These are phyloP conservation scores for Zygosaccharomyces pseudobailii DNA, from an alignment of 1,139 yeast genomes.

Conservation along the genomic window DNA sequence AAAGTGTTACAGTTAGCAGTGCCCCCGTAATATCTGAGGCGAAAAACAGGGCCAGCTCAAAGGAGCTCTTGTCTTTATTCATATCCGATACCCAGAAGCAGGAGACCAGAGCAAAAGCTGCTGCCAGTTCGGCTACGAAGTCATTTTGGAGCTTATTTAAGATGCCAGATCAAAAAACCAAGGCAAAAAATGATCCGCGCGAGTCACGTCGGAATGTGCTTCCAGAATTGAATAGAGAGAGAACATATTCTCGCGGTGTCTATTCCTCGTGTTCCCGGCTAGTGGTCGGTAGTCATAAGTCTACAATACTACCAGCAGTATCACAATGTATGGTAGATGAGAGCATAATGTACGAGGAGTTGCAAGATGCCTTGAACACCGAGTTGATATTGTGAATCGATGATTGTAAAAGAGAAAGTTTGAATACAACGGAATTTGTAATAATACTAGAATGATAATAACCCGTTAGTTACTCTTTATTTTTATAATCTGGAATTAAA, in stretches of 20 bases:
- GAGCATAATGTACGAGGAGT: conserved; percentile 34
- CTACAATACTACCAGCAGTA: not conserved
- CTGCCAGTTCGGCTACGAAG: not conserved
- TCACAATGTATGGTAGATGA: not conserved
- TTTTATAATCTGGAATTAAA: not conserved
- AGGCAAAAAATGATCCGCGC: not conserved
- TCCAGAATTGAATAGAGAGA: not conserved
- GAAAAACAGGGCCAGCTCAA: conserved; percentile 15
- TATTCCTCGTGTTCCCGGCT: conserved; percentile 2
- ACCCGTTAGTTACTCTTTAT: not conserved
- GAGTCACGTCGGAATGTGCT: not conserved
- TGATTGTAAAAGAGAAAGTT: not conserved
- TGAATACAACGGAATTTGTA: not conserved
- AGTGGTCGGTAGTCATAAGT: not conserved
- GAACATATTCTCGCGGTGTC: not conserved
- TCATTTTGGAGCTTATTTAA: not conserved
- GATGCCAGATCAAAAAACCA: not conserved
- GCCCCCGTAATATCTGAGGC: conserved; percentile 18
- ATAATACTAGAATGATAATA: not conserved
- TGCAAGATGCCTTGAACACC: conserved; percentile 41
- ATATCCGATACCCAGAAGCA: conserved; percentile 8
- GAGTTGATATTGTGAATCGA: conserved; percentile 17
- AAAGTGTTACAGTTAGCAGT: conserved; percentile 14
- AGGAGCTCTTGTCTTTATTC: conserved; percentile 18
- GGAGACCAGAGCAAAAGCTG: not conserved